Percentiles rank a stretch among this genome's conserved stretches.
Conservation (phyloP, 1,284 basidiomycete species). For the Cutaneotrichosporon mucoides region DNA sequence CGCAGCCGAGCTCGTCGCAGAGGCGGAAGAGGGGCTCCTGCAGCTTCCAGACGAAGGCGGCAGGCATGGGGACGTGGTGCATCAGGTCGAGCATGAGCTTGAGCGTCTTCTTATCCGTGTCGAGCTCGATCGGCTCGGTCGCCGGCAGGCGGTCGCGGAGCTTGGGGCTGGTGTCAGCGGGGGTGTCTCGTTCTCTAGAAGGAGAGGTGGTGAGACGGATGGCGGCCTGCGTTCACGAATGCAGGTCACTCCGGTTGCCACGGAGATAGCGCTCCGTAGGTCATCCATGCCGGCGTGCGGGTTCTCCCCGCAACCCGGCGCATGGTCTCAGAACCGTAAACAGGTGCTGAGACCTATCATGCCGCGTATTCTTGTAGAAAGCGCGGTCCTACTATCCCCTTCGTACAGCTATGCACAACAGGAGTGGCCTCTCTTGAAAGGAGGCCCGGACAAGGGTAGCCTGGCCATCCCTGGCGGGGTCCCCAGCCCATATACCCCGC, state of each 20-base stretch:
- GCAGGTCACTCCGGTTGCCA: no score
- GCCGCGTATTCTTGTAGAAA: no score
- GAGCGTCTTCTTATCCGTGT: slow-evolving; percentile 15
- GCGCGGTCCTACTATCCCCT: no score
- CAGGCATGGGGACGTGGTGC: slow-evolving; percentile 15
- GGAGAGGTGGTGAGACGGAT: no score
- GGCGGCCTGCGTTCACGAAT: no score
- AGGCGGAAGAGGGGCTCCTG: slow-evolving; percentile 18
- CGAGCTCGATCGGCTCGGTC: slow-evolving; percentile 3
- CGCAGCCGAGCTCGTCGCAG: slow-evolving; percentile 12
- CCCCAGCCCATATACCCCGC: background rate
- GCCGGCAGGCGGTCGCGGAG: background rate
- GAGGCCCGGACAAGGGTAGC: background rate
- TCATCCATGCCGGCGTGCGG: no score
- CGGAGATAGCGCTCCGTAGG: no score
- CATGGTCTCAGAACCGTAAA: no score
- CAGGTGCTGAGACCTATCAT: no score
- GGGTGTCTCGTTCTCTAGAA: background rate
- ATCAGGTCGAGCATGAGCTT: slow-evolving; percentile 21
- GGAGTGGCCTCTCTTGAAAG: background rate
- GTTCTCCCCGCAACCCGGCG: no score
- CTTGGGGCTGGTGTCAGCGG: slow-evolving; percentile 4
- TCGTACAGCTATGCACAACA: no score
- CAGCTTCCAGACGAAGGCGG: slow-evolving; percentile 7
- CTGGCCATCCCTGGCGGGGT: background rate